Evolutionary conservation across 2,329 filamentous ascomycete genomes (phyloP).

Genomic region (Fonsecaea pugnacius): DNA sequence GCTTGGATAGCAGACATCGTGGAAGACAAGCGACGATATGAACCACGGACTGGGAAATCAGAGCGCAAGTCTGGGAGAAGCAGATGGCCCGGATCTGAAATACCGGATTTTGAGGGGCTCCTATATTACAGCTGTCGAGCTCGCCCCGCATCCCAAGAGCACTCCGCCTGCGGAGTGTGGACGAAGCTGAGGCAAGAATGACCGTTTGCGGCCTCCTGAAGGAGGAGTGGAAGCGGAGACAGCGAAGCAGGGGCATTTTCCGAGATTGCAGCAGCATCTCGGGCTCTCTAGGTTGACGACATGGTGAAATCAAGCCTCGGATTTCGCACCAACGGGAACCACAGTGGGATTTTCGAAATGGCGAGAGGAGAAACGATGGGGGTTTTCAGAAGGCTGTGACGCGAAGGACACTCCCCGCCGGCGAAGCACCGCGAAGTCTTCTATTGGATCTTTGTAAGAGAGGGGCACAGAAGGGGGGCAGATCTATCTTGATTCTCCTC

Average conservation of each 20-base stretch:
- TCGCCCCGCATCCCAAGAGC: conserved; percentile 9
- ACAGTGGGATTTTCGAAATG: neutral
- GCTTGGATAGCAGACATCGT: conserved; percentile 34
- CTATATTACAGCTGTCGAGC: conserved; percentile 7
- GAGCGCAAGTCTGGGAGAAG: neutral
- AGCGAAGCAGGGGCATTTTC: conserved; percentile 8
- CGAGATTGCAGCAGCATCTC: conserved; percentile 22
- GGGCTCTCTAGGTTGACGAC: conserved; percentile 12
- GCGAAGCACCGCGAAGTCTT: neutral
- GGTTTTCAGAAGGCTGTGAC: conserved; percentile 2
- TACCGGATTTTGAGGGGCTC: conserved; percentile 21
- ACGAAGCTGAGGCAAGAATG: conserved; percentile 6
- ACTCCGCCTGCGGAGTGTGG: conserved; percentile 15
- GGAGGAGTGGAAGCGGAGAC: conserved; percentile 8
- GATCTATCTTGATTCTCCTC: conserved; percentile 4
- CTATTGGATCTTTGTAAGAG: neutral
- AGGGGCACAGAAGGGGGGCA: conserved; percentile 2
- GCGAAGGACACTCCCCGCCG: neutral
- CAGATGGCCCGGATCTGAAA: neutral
- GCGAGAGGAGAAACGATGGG: conserved; percentile 11
- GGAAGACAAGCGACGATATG: neutral
- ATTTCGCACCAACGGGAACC: conserved; percentile 20
- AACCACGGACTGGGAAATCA: conserved; percentile 2
- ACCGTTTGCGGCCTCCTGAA: neutral
- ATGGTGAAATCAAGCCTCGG: neutral